A percentile compares a stretch with the other conserved stretches of the same genome.
Conservation (phyloP, 2,329 filamentous ascomycete genomes). For the Stagonosporopsis cucurbitacearum region DNA sequence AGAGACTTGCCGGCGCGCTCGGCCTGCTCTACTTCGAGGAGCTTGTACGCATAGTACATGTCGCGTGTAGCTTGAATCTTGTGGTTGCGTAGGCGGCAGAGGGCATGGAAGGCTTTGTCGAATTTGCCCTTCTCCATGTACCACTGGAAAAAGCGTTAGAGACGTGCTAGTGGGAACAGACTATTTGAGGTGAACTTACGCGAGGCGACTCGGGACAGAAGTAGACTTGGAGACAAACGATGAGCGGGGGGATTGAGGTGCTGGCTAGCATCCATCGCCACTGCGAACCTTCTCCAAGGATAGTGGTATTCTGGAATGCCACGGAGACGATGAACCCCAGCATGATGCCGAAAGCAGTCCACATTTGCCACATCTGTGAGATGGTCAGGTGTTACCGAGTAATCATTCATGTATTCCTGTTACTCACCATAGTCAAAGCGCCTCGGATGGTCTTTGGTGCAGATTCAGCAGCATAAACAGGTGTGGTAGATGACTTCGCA, state of each 20-base stretch:
- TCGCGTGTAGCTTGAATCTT: constrained; percentile 63
- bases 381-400: constrained; percentile 21
- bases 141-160: constrained; percentile 13
- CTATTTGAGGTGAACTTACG: not conserved
- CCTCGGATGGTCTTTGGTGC: constrained; percentile 58
- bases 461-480: constrained; percentile 57
- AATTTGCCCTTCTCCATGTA: constrained; percentile 47
- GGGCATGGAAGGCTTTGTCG: constrained; percentile 39
- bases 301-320: constrained; percentile 36
- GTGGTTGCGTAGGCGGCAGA: constrained; percentile 61
- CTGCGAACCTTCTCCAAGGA: constrained; percentile 34
- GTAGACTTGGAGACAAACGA: constrained; percentile 43
- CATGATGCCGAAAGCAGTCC: constrained; percentile 45
- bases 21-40: constrained; percentile 46
- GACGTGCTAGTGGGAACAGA: not conserved
- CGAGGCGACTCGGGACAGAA: constrained; percentile 34
- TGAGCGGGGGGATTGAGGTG: constrained; percentile 38
- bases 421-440: constrained; percentile 50
- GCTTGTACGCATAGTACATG: constrained; percentile 58
- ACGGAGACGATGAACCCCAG: constrained; percentile 42
- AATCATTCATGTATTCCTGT: not conserved
- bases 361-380: constrained; percentile 57
- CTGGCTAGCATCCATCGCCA: constrained; percentile 46
- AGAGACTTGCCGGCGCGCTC: constrained; percentile 42
- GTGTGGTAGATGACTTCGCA: constrained; percentile 50